Conservation (phyloP, 1,284 basidiomycete genomes). For the Cystobasidium sp. region DNA sequence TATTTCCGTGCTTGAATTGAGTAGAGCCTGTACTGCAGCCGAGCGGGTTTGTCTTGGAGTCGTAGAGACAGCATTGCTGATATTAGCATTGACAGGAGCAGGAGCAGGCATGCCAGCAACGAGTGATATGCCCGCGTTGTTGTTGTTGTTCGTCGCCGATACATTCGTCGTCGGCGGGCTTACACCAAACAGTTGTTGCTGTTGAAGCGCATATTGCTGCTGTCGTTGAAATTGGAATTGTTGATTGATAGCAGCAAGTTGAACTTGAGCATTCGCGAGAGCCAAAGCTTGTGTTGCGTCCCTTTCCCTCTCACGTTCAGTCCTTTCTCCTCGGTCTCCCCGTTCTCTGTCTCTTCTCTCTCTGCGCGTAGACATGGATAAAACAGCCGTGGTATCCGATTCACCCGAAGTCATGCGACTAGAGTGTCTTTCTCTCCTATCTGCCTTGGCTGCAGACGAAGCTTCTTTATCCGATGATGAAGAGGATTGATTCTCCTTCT, state of each 20-base stretch:
- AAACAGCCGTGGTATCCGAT: constrained; percentile 3
- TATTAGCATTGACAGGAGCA: not conserved
- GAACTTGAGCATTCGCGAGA: not conserved
- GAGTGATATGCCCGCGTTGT: not conserved
- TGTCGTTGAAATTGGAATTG: not conserved
- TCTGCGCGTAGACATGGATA: constrained; percentile 5
- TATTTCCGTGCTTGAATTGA: constrained; percentile 13
- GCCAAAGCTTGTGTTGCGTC: constrained; percentile 1
- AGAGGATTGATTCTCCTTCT: not conserved
- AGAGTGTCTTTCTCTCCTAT: constrained; percentile 6
- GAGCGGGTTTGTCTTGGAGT: constrained; percentile 10
- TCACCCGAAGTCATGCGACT: constrained; percentile 2
- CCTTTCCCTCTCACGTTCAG: too few species aligned
- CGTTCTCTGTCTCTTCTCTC: constrained; percentile 17
- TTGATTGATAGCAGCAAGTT: not conserved
- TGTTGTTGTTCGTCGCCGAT: too few species aligned
- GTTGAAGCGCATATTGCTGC: not conserved
- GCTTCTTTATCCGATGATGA: not conserved
- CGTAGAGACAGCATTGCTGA: not conserved
- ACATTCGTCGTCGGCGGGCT: not conserved
- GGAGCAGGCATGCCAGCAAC: constrained; percentile 32
- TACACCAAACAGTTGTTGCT: not conserved
- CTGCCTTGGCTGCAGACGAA: too few species aligned
- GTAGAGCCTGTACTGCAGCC: constrained; percentile 8
- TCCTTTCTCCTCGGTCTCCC: not conserved